phyloP scores from a whole-genome alignment of 2,329 filamentous ascomycete genomes.

The Colletotrichum phormii region DNA sequence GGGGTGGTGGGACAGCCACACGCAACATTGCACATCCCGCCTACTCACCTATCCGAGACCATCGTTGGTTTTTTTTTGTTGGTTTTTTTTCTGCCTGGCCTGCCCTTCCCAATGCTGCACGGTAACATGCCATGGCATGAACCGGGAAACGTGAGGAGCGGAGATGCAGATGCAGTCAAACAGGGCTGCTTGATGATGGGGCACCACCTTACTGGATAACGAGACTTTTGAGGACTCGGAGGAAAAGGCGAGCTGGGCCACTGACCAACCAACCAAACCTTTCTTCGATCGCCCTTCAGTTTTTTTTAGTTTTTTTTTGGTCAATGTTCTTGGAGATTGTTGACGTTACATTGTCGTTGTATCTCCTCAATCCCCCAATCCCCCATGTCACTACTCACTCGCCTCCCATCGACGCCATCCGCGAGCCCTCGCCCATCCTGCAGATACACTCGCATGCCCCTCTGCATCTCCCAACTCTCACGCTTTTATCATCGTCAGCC shows the following conservation, averaged over 20 bases:
- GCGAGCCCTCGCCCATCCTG: conserved; percentile 17
- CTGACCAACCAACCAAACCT: not conserved
- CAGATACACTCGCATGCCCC: conserved; percentile 25
- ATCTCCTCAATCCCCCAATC: not conserved
- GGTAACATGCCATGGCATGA: conserved; percentile 28
- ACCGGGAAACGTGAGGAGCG: conserved; percentile 4
- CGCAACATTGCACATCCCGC: not conserved
- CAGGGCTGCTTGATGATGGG: conserved; percentile 52
- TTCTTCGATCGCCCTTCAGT: not conserved
- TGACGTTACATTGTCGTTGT: conserved; percentile 14
- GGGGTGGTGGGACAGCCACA: conserved; percentile 5
- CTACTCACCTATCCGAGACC: not conserved
- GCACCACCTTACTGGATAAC: conserved; percentile 53
- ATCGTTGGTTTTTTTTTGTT: not conserved
- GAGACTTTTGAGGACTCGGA: not conserved
- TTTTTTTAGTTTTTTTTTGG: too few species aligned
- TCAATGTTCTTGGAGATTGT: not conserved
- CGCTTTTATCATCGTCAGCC: not conserved
- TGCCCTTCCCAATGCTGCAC: conserved; percentile 8
- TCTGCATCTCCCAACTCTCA: conserved; percentile 18
- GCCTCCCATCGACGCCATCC: conserved; percentile 17
- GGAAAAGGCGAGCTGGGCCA: not conserved
- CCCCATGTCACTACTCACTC: conserved; percentile 20
- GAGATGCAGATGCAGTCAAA: conserved; percentile 27
- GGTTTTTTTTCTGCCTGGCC: too few species aligned